phyloP scores from a whole-genome alignment of 106 monocot genomes.

The Allium fistulosum region DNA sequence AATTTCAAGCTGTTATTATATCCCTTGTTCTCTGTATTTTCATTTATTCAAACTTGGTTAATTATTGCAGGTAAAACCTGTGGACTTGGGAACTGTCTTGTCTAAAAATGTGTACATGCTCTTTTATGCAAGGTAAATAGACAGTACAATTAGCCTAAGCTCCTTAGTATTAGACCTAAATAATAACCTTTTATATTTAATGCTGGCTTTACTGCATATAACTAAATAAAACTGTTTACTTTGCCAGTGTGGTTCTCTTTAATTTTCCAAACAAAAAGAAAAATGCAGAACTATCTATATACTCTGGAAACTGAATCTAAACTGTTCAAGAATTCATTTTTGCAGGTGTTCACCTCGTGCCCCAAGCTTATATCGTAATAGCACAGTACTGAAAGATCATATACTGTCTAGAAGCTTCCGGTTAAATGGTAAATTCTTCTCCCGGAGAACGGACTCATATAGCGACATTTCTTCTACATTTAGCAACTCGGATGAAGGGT shows the following conservation, averaged over 20 bases:
- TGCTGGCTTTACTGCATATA: no score
- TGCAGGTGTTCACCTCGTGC: conserved; percentile 49
- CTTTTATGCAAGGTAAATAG: conserved; percentile 62
- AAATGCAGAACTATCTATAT: no score
- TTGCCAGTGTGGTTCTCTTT: no score
- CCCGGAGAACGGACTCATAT: conserved; percentile 18
- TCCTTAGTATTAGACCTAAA: no score
- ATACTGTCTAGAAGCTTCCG: neutral
- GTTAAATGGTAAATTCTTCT: neutral
- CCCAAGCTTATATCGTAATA: conserved; percentile 26
- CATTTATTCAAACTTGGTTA: neutral
- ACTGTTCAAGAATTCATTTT: neutral
- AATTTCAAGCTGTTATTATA: no score
- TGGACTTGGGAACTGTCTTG: conserved; percentile 50
- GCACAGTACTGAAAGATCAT: neutral
- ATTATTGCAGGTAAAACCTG: conserved; percentile 50
- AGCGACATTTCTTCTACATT: conserved; percentile 34
- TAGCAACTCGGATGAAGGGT: conserved; percentile 44
- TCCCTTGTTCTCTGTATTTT: neutral
- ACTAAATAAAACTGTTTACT: no score
- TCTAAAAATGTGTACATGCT: conserved; percentile 69
- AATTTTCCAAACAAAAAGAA: no score
- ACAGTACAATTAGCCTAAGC: neutral
- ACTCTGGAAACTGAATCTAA: no score
- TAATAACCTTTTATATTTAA: no score